Base-by-base conservation (phyloP, 2,329 filamentous ascomycete genomes). In the Nannizziopsis barbatae region DNA sequence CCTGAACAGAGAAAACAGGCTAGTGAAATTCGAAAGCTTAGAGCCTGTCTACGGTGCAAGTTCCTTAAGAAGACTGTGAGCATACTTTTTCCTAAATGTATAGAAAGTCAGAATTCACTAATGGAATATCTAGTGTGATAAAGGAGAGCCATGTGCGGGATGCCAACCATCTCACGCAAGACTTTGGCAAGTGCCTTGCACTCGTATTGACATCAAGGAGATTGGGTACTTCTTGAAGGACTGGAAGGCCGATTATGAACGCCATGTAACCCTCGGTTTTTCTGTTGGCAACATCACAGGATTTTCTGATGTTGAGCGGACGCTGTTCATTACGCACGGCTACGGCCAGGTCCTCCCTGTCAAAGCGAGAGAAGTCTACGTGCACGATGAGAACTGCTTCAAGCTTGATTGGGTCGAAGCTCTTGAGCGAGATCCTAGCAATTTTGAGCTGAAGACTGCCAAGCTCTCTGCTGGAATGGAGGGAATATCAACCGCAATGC, bases 181-280 rank as follows among this genome's bases (percentile, higher is more conserved):
- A 55, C 75, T 96, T 45, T 96, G 90, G 90, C 89, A 95, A 70
- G 90, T 96, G 39, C 90, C 90, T 52, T 96, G 90, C 75, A 96
- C 90, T 36, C 85, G 90, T 53, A 95, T 95, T 62, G 90, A 95
- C 67, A 96, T 96, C 75, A 95, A 95, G 76, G 90, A 96, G 61
- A 94, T 96, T 60, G 86, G 81, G 38, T 95, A 93, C 69, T 96
- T 96, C 74, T 92, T 95, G 86, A 95, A 95, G 75, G 90, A 95
- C 68, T 96, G 89, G 89, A 94, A 90, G 71, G 89, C 88, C 39
- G 90, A 96, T 66, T 95, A 92, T 60, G 88, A 95, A 70, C 83
- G 88, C 58, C 89, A 95, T 64, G 79, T 92, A 57, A 84, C 80
- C 54, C 80, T 86, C 50, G 86, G 86, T 48, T 87, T 95, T 63